phyloP scores from a whole-genome alignment of 2,329 filamentous ascomycete species.

The Microcyclospora pomicola region DNA sequence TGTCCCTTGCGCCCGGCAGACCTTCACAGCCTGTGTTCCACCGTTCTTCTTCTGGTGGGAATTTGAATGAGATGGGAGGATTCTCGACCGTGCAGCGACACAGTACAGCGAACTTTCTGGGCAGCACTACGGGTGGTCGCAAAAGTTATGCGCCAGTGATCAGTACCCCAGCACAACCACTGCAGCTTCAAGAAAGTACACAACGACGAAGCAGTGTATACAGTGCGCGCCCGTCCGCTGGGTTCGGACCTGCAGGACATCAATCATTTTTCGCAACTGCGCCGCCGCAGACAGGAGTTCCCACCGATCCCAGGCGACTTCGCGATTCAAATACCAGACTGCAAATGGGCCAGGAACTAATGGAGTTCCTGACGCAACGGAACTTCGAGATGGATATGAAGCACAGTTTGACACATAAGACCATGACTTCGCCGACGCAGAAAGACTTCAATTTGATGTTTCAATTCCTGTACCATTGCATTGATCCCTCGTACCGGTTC shows the following conservation, averaged over 20 bases:
- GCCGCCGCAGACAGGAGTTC: conserved; percentile 66
- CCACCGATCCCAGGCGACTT: conserved; percentile 73
- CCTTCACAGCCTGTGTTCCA: conserved; percentile 80
- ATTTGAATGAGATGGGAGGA: conserved; percentile 58
- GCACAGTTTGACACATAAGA: conserved; percentile 78
- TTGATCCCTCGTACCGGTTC: conserved; percentile 87
- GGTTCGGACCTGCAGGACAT: conserved; percentile 45
- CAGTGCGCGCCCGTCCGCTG: conserved; percentile 45
- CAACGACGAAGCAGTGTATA: conserved; percentile 62
- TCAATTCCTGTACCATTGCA: conserved; percentile 91
- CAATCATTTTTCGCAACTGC: conserved; percentile 93
- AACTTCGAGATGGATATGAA: conserved; percentile 99
- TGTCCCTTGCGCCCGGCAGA: conserved; percentile 71
- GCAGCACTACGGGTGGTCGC: conserved; percentile 43
- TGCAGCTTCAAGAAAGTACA: conserved; percentile 42
- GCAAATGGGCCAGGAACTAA: conserved; percentile 72
- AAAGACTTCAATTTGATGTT: conserved; percentile 99
- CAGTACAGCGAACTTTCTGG: conserved; percentile 57
- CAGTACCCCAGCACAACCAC: conserved; percentile 32
- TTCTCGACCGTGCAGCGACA: conserved; percentile 74
- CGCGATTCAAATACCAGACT: conserved; percentile 68
- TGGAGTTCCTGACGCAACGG: conserved; percentile 83
- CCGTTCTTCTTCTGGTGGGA: conserved; percentile 66
- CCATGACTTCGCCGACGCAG: conserved; percentile 85
- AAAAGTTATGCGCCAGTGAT: conserved; percentile 57